Evolutionary conservation across 2,329 filamentous ascomycete species (phyloP), one percentile per base, ranked within the genome.

Genomic region (Penicillium sp.): DNA sequence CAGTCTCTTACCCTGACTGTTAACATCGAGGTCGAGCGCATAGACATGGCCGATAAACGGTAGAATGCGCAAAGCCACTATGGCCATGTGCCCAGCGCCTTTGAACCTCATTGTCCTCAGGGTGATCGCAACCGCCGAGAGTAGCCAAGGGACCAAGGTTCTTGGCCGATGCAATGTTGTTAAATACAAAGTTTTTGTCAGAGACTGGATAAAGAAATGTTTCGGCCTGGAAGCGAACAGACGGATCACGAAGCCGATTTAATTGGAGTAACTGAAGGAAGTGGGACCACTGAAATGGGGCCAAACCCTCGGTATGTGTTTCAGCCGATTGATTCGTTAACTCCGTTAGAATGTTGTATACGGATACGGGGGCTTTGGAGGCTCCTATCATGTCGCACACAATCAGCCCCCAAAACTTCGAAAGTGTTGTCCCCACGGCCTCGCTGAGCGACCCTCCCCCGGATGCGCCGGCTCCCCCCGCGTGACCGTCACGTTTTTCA

Each of bases 61-160:
- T 42, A 54, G 38, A 42, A 54, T 31, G 31, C 41, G 51, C 21
- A 54, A 41, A n/a, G 46, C 51, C 35, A 25, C 21, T 23, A 54
- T 21, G 38, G 46, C 46, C 21, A 54, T 50, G 29, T 37, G 51
- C 21, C 46, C 25, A 23, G 51, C 51, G 31, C 44, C 37, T 16
- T 35, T 27, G 8, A 50, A n/a, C 27, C n/a, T 54, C 51, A 54
- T 54, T 6, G 21, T 34, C 18, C 38, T 35, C 37, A 15, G 16
- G 37, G n/a, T 49, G 23, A 53, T 29, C 18, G 15, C 35, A 35
- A 15, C 16, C 42, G 38, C 45, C 45, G 16, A 42, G 45, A n/a
- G 10, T 21, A 35, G 18, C 35, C 27, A 25, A 54, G 23, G 9
- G 32, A 37, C 6, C 12, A 16, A 29, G 3, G 13, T 16, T 41